Base-by-base conservation (phyloP, 306 rosid species). In the Potentilla sterilis region DNA sequence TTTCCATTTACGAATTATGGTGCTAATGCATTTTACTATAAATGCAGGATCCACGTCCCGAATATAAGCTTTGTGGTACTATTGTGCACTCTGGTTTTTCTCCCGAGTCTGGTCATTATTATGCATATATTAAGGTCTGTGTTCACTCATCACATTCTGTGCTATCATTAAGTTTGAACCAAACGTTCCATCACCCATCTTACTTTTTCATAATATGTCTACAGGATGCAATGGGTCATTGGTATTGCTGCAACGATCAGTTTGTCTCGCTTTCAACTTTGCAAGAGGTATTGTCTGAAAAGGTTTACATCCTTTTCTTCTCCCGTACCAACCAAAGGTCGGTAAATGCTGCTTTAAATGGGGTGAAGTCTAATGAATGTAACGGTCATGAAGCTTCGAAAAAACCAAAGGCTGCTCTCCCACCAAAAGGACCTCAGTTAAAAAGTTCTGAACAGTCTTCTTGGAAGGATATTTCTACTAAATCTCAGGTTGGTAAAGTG, bases 51-150 rank as follows among this genome's bases (percentile, higher is more conserved):
- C 89, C 86, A 18, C 88, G 85, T 21, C 98, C 99, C 32, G 97
- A 96, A 83, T 96, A 96, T 86, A 96, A 88, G 88, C 99, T 92
- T 75, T 92, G 92, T 78, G 99, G 99, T 71, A 90, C 98, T 54
- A 87, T 96, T 79, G 99, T 96, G 82, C 99, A 96, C 83, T 92
- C 99, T 32, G 99, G 99, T 78, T 89, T 86, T 81, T 96, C 99
- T 47, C 97, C 90, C 0, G 98, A 96, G 40, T 92, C 99, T 83
- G 99, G 99, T 81, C 99, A 96, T 80, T 96, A 96, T 87, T 96
- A 92, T 34, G 91, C 99, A 43, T 96, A 96, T 81, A 86, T 96
- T 72, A 96, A 96, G 99, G 99, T 96, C 42, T 82, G 43, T 24
- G 19, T 42, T 7, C 41, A 46, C 49, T 16, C 41, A 4, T 43